Evolutionary conservation across 1,284 basidiomycete genomes (phyloP), one percentile per base, ranked within the genome.

Genomic region (Pseudozyma hubeiensis): DNA sequence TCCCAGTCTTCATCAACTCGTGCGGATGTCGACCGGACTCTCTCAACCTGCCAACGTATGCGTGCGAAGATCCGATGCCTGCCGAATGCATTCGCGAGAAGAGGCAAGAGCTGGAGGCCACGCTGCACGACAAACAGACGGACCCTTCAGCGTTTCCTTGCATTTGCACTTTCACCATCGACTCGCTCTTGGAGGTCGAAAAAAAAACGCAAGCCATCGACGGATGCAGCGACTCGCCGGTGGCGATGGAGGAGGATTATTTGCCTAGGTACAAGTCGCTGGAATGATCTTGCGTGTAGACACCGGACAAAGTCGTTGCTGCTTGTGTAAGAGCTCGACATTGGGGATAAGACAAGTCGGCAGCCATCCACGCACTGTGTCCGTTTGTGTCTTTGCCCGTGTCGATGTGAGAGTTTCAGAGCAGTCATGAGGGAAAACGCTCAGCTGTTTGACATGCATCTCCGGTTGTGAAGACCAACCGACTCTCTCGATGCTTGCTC

Each of bases 11-110:
- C 14, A 44, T 71, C 47, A 53, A 52, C 53, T 65, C 63, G 34
- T 71, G 68, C 37, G 58, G 44, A 1, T 71, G 68, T 33, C 44
- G 62, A 39, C 63, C 63, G 9, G 63, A 53, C 48, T 65, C 63
- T 31, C 46, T 71, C n/a, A 65, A 53, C 46, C 63, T 71, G 19
- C 68, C 68, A 0, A 24, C 58, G 40, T 71, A 71, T 31, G 63
- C 68, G 4, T 55, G 53, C 52, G 56, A 61, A 7, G 63, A 71
- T 35, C 68, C 66, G 0, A 61, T 65, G 62, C 63, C 68, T 2
- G 53, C 29, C 0, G 35, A 9, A 17, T 50, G 53, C 35, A 41
- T 67, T 13, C 19, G 37, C 13, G 61, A 58, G 33, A 54, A 49
- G 35, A 47, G 11, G 8, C 50, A 17, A 5, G 29, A 55, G 49